phyloP scores from a whole-genome alignment of 768 basidiomycete species.

The Pleurotus salmoneostramineus region DNA sequence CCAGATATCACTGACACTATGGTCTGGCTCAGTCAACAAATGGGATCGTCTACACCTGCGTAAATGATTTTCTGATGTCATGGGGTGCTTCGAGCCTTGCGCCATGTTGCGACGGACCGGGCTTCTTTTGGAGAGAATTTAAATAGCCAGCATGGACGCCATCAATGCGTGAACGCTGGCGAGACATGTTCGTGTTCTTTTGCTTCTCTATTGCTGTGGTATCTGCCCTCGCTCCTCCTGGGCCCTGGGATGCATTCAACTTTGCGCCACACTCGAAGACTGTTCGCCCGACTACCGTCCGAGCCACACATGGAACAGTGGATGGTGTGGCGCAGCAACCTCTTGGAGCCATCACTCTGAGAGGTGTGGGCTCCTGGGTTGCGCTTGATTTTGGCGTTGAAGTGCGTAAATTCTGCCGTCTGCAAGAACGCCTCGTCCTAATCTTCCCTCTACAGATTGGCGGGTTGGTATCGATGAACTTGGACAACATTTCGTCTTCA shows the following conservation, averaged over 20 bases:
- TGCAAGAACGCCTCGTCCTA: neutral
- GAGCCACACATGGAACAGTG: slow-evolving; percentile 31
- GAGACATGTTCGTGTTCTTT: neutral
- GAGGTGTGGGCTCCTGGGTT: slow-evolving; percentile 39
- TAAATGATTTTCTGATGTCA: too few species aligned
- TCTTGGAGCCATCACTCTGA: slow-evolving; percentile 36
- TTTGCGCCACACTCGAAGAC: slow-evolving; percentile 43
- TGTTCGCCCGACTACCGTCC: slow-evolving; percentile 38
- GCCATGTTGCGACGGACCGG: too few species aligned
- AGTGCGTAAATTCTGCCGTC: slow-evolving; percentile 22
- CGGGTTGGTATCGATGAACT: slow-evolving; percentile 46
- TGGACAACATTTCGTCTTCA: slow-evolving; percentile 25
- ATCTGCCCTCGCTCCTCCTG: slow-evolving; percentile 32
- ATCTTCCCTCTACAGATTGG: slow-evolving; percentile 39
- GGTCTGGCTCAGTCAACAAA: too few species aligned
- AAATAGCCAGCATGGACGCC: neutral
- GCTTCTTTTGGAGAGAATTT: neutral
- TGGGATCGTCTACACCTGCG: too few species aligned
- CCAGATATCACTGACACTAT: too few species aligned
- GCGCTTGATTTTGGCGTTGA: slow-evolving; percentile 55
- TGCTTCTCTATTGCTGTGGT: neutral
- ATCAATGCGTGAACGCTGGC: too few species aligned
- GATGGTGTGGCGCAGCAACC: slow-evolving; percentile 18
- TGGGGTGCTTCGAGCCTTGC: too few species aligned
- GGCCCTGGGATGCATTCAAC: slow-evolving; percentile 53